These are phyloP conservation scores for Metschnikowia bowlesiae DNA, from an alignment of 805 yeast genomes.

Conservation along the genomic window DNA sequence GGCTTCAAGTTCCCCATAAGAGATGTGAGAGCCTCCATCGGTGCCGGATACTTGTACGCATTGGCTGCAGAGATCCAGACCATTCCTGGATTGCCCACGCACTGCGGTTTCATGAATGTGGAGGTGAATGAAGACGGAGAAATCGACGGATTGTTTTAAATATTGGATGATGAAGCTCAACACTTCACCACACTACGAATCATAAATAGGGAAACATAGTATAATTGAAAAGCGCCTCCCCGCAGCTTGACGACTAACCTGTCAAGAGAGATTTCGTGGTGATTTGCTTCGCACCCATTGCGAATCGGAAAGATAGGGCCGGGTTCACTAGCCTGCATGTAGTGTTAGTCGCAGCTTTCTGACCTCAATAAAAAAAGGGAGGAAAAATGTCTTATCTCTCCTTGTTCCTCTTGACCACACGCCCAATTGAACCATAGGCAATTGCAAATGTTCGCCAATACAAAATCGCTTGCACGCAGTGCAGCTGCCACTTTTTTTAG, in stretches of 20 bases:
- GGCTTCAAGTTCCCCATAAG: conserved; percentile 78
- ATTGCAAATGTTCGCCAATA: conserved; percentile 9
- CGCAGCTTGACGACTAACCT: too few species aligned
- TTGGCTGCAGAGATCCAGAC: conserved; percentile 84
- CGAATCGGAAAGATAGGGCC: background rate
- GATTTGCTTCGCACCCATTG: conserved; percentile 1
- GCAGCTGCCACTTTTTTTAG: conserved; percentile 1
- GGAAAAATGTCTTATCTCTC: conserved; percentile 4
- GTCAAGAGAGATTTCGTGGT: too few species aligned
- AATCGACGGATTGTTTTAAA: conserved; percentile 70
- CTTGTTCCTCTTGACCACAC: conserved; percentile 1
- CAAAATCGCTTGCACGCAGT: conserved; percentile 3
- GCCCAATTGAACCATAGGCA: background rate
- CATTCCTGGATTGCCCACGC: conserved; percentile 82
- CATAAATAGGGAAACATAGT: background rate
- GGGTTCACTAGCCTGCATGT: background rate
- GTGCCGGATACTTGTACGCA: conserved; percentile 83
- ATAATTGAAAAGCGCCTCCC: too few species aligned
- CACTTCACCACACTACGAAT: conserved; percentile 20
- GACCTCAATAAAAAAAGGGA: conserved; percentile 3
- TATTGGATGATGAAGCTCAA: conserved; percentile 16
- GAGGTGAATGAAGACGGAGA: conserved; percentile 78
- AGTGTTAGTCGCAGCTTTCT: background rate
- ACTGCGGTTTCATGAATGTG: conserved; percentile 82
- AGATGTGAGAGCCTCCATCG: conserved; percentile 72